These are phyloP conservation scores for Ilyonectria sp. DNA, from an alignment of 2,329 filamentous ascomycete genomes.

Conservation along the genomic window DNA sequence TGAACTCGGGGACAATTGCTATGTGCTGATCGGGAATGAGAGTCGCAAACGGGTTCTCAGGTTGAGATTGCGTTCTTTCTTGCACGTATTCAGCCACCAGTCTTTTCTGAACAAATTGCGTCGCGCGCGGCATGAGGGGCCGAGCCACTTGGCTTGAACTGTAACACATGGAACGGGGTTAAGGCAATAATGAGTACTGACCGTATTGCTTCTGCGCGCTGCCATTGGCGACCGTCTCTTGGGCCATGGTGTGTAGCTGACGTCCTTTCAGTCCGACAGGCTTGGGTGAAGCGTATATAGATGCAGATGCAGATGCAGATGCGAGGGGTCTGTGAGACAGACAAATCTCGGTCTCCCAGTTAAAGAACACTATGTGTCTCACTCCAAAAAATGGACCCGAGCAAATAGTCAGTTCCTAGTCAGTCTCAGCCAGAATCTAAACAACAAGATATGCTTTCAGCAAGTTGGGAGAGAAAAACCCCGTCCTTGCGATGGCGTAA, in stretches of 20 bases:
- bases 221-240: constrained; percentile 39
- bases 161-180: neutral
- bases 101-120: constrained; percentile 51
- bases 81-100: constrained; percentile 74
- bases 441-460: constrained; percentile 37
- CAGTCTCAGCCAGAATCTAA: constrained; percentile 31
- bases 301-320: constrained; percentile 10
- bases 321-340: constrained; percentile 16
- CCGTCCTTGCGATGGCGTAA: constrained; percentile 48
- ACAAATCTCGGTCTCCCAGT: constrained; percentile 28
- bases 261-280: constrained; percentile 29
- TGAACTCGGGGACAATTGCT: constrained; percentile 89
- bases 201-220: constrained; percentile 47
- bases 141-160: neutral
- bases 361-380: constrained; percentile 21
- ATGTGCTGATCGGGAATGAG: constrained; percentile 92
- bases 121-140: constrained; percentile 17
- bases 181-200: constrained; percentile 43
- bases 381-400: constrained; percentile 37
- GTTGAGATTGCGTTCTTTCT: constrained; percentile 78
- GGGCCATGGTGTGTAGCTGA: constrained; percentile 44
- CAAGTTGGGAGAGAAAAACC: constrained; percentile 38
- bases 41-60: constrained; percentile 90
- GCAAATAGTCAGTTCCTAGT: constrained; percentile 29
- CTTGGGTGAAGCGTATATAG: constrained; percentile 15